phyloP scores from a whole-genome alignment of 345 rosid species.

The Ceriops zippeliana region DNA sequence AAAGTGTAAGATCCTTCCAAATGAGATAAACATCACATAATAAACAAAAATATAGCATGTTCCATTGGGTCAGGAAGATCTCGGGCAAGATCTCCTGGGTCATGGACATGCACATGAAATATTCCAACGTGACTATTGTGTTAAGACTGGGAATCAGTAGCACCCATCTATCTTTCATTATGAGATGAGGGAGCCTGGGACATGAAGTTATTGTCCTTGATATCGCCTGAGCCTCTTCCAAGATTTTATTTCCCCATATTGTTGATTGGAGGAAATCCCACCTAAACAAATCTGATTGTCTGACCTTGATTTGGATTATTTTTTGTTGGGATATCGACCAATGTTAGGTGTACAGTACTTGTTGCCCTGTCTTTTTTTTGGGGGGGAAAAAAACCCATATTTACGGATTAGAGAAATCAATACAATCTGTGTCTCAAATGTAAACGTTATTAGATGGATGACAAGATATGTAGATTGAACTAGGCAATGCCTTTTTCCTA shows the following conservation, averaged over 20 bases:
- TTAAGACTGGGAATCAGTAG: constrained; percentile 8
- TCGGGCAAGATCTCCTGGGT: constrained; percentile 36
- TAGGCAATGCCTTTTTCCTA: neutral
- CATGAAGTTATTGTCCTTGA: constrained; percentile 36
- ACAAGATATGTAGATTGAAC: neutral
- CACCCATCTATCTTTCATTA: neutral
- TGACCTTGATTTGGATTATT: constrained; percentile 15
- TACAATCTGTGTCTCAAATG: neutral
- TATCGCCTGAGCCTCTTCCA: constrained; percentile 9
- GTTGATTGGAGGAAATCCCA: constrained; percentile 19
- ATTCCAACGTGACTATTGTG: constrained; percentile 31
- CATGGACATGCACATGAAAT: constrained; percentile 29
- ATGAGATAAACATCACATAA: constrained; percentile 25
- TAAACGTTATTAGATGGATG: no score
- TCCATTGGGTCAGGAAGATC: constrained; percentile 48
- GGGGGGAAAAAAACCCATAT: neutral
- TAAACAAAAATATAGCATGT: constrained; percentile 30
- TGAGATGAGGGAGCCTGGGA: constrained; percentile 25
- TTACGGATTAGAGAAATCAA: constrained; percentile 6
- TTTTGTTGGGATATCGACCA: constrained; percentile 17
- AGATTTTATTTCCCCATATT: constrained; percentile 14
- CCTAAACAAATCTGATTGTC: constrained; percentile 18
- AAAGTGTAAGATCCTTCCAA: constrained; percentile 23
- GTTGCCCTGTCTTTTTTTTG: constrained; percentile 25
- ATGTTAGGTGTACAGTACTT: constrained; percentile 21